Percentiles rank a stretch among this genome's conserved stretches.
Evolutionary conservation across 371 early-diverging fungal genomes (phyloP).

Genomic region (Mortierella sp.): DNA sequence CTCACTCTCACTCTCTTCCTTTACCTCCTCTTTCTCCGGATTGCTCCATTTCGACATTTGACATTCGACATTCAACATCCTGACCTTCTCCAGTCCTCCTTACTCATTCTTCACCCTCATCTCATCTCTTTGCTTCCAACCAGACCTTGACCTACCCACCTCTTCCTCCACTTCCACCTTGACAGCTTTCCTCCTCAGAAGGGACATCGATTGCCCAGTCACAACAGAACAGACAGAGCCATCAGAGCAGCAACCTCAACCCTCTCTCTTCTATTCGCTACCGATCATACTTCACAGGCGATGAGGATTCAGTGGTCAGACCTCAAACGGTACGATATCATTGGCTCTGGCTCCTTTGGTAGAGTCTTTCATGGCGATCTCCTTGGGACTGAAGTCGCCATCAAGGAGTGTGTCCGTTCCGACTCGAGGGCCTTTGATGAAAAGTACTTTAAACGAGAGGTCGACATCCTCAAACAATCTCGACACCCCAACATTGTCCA

Average conservation of each 20-base stretch:
- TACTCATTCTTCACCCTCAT: too few relatives aligned
- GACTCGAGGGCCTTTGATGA: constrained; percentile 57
- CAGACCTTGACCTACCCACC: too few relatives aligned
- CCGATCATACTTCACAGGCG: too few relatives aligned
- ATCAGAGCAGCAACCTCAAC: too few relatives aligned
- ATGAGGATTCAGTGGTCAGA: constrained; percentile 53
- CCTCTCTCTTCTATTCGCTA: background rate
- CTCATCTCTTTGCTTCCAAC: too few relatives aligned
- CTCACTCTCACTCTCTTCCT: constrained; percentile 3
- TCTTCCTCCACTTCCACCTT: too few relatives aligned
- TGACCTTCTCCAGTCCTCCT: too few relatives aligned
- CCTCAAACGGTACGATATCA: constrained; percentile 40
- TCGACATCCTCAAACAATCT: constrained; percentile 60
- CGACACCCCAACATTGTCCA: constrained; percentile 70
- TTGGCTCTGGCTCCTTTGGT: constrained; percentile 52
- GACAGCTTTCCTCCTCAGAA: too few relatives aligned
- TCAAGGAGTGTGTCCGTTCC: constrained; percentile 64
- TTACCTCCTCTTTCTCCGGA: background rate
- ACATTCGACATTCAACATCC: background rate
- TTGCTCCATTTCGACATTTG: background rate
- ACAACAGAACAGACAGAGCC: too few relatives aligned
- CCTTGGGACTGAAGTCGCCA: constrained; percentile 70
- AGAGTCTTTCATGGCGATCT: constrained; percentile 48
- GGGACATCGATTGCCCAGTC: too few relatives aligned
- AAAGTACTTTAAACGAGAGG: constrained; percentile 66